These are phyloP conservation scores for Teunomyces kruisii DNA, from an alignment of 805 yeast genomes.

Conservation along the genomic window DNA sequence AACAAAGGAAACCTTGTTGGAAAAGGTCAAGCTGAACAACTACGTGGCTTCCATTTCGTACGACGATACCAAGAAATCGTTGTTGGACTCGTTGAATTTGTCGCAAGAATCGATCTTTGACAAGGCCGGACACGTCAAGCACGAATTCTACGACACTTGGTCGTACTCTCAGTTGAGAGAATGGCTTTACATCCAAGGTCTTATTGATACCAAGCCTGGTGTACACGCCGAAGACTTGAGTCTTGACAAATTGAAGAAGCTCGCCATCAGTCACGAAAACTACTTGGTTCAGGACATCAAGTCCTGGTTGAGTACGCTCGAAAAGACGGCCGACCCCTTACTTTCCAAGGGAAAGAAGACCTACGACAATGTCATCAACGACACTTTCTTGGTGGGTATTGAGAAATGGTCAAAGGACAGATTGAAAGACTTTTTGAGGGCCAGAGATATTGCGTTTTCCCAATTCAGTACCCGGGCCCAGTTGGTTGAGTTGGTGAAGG, in stretches of 20 bases:
- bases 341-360: conserved; percentile 29
- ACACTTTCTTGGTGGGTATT: conserved; percentile 46
- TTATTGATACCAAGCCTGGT: conserved; percentile 27
- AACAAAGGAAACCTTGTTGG: conserved; percentile 46
- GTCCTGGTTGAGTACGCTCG: conserved; percentile 30
- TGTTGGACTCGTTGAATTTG: conserved; percentile 42
- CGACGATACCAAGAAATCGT: conserved; percentile 33
- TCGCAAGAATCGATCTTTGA: conserved; percentile 36
- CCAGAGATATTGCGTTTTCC: conserved; percentile 41
- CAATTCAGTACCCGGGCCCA: conserved; percentile 38
- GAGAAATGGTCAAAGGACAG: conserved; percentile 49
- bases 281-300: conserved; percentile 39
- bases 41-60: conserved; percentile 38
- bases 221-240: conserved; percentile 33
- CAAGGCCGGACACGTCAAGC: conserved; percentile 39
- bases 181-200: conserved; percentile 49
- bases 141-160: conserved; percentile 52
- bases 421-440: conserved; percentile 39
- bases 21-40: conserved; percentile 45
- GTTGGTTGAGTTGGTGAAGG: conserved; percentile 39
- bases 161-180: conserved; percentile 51
- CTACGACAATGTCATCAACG: conserved; percentile 38
- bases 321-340: conserved; percentile 31
- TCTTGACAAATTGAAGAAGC: conserved; percentile 30
- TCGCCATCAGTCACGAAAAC: conserved; percentile 34